Percentiles rank a stretch among this genome's conserved stretches.
phyloP scores from a whole-genome alignment of 352 stramenopile genomes.

The Phytopythium helicoides region DNA sequence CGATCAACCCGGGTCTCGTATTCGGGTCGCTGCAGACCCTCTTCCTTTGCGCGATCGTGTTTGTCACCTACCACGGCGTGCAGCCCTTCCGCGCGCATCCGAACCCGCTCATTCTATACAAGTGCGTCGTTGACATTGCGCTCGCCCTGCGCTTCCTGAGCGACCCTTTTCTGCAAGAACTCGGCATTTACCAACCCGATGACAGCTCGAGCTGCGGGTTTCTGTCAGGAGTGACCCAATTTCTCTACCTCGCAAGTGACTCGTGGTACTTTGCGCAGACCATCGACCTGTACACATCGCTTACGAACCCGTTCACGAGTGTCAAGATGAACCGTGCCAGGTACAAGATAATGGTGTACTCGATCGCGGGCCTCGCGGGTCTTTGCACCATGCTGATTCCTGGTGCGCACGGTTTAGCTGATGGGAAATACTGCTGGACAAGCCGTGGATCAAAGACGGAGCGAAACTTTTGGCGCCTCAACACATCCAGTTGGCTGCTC shows the following conservation, averaged over 20 bases:
- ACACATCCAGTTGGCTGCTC: conserved; percentile 67
- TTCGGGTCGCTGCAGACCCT: conserved; percentile 77
- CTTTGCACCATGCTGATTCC: conserved; percentile 36
- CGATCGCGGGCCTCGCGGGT: conserved; percentile 30
- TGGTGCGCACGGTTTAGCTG: conserved; percentile 48
- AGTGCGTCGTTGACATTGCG: conserved; percentile 71
- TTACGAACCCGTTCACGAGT: conserved; percentile 87
- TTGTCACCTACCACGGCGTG: conserved; percentile 77
- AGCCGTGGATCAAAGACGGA: conserved; percentile 39
- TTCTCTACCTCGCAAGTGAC: conserved; percentile 75
- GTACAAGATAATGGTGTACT: conserved; percentile 68
- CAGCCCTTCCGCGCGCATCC: conserved; percentile 75
- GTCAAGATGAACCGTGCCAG: conserved; percentile 56
- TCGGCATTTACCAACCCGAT: conserved; percentile 36
- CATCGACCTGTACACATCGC: conserved; percentile 64
- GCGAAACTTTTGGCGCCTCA: conserved; percentile 69
- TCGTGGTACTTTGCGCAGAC: conserved; percentile 84
- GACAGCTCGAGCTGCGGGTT: conserved; percentile 40
- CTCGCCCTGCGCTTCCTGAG: conserved; percentile 71
- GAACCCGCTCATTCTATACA: conserved; percentile 85
- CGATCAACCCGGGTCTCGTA: conserved; percentile 63
- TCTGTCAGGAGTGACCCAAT: conserved; percentile 73
- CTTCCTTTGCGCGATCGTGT: conserved; percentile 64
- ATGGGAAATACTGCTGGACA: conserved; percentile 83
- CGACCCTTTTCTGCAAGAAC: conserved; percentile 55